Base-by-base conservation (phyloP, 2,329 filamentous ascomycete species). In the Stachybotrys chlorohalonatus region DNA sequence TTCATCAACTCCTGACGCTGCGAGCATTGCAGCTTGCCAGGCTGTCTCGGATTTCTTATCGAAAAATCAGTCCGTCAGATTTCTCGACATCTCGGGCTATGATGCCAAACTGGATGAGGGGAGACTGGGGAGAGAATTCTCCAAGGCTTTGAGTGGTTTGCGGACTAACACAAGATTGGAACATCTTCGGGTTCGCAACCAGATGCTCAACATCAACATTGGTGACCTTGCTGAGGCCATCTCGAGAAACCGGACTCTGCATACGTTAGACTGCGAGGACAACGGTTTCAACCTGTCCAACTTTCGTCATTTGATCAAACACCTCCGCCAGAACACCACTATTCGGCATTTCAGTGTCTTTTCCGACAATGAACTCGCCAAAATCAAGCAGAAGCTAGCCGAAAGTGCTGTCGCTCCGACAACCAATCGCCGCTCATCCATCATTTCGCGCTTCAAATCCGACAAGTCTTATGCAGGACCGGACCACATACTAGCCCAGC, bases 51-150 rank as follows among this genome's bases (percentile, higher is more conserved):
- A 73, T 5, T 76, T 83, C 52, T 78, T 83, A 47, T 69, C 73
- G n/a, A 67, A 69, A 31, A 83, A 83, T 63, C 64, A 67, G 7
- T 76, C 74, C 0, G 67, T 83, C 49, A 74, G 71, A n/a, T 81
- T 72, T 55, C 71, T 83, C 2, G 80, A 83, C 58, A 67, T 83
- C 7, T 83, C 80, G 1, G 80, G 80, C 2, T 82, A 77, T 60
- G 76, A 75, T 50, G 77, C 79, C 49, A 82, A 81, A 63, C 68
- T 83, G 7, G 80, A 83, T 58, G 80, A 83, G 57, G 76, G 78
- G 0, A 76, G 80, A 56, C 71, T 83, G 9, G 79, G 79, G 15
- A 74, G 71, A 55, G 77, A 78, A 8, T 78, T 82, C 56, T 79
- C 77, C 0, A 74, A 72, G 42, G 73, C 79, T 0, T 67, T 83